These are phyloP conservation scores for Microcyclosporella mali DNA, from an alignment of 2,329 filamentous ascomycete genomes.

Conservation along the genomic window DNA sequence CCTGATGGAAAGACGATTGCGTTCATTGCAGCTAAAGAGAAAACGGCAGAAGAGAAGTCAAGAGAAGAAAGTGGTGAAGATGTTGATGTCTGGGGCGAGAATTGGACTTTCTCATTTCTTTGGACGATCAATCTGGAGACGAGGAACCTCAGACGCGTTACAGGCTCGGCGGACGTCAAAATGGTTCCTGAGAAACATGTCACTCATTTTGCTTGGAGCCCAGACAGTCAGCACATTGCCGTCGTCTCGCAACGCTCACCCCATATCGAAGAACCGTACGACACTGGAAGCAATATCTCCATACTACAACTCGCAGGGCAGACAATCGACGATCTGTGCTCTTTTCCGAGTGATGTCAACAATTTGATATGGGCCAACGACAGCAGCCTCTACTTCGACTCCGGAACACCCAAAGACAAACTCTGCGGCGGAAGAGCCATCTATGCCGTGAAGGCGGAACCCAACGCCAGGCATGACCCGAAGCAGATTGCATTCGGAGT, in stretches of 20 bases:
- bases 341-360: background rate
- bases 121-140: slow-evolving; percentile 29
- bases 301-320: slow-evolving; percentile 9
- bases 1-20: slow-evolving; percentile 34
- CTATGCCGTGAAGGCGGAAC: slow-evolving; percentile 2
- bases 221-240: slow-evolving; percentile 24
- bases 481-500: slow-evolving; percentile 14
- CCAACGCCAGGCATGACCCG: slow-evolving; percentile 6
- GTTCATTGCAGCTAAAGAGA: slow-evolving; percentile 31
- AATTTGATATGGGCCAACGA: slow-evolving; percentile 7
- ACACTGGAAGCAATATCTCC: slow-evolving; percentile 19
- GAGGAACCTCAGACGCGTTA: slow-evolving; percentile 16
- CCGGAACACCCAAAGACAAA: slow-evolving; percentile 1
- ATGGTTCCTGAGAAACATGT: slow-evolving; percentile 23
- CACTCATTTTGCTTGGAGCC: slow-evolving; percentile 26
- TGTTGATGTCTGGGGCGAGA: slow-evolving; percentile 33
- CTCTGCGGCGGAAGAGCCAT: slow-evolving; percentile 5
- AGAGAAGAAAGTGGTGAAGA: slow-evolving; percentile 32
- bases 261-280: slow-evolving; percentile 23
- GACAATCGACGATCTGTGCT: slow-evolving; percentile 5
- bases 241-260: slow-evolving; percentile 20
- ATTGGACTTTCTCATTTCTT: slow-evolving; percentile 32
- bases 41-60: slow-evolving; percentile 27
- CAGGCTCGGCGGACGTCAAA: slow-evolving; percentile 1
- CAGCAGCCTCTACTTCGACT: slow-evolving; percentile 6